Base-by-base conservation (phyloP, 2,329 filamentous ascomycete genomes). In the Penicillium sp. region DNA sequence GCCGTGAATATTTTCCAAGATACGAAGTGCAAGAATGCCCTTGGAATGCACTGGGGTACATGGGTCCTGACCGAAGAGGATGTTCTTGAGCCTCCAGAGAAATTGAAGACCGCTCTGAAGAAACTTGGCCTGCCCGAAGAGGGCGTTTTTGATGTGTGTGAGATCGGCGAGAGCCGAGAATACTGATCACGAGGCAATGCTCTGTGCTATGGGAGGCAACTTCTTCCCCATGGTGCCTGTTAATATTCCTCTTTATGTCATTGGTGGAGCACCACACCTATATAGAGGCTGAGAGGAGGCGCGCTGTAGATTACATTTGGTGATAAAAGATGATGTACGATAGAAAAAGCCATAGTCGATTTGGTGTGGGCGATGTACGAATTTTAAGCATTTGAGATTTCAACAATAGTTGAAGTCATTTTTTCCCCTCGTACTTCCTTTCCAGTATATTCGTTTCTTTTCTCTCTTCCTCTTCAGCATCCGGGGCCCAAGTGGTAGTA, bases 31-130 rank as follows among this genome's bases (percentile, higher is more conserved):
- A 80, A 83, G 65, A 79, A 77, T 16, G 92, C 92, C 19, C 81
- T 97, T 77, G 92, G 85, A 1, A 96, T 97, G 64, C 93, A 97
- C 70, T 97, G 92, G 92, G 92, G 92, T 2, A 79, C 89, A 0
- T 97, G 92, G 91, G 87, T 90, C 0, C 74, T 96, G 63, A 96
- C 92, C 0, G 81, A 85, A 56, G 93, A 97, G 73, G 89, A 92
- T 55, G 88, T 96, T 1, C 71, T 92, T 52, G 92, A 96, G 75
- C 93, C 93, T 42, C 91, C 92, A 1, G 76, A 72, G 71, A 75
- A 89, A 70, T 75, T 97, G 57, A 87, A 81, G 71, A 80, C 89
- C 69, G 92, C 92, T 2, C 74, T 96, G 69, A 82, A 77, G 64
- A 82, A 81, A 65, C 87, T 86, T 64, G 85, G 84, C 0, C 69